Conservation (phyloP, 2,329 filamentous ascomycete genomes). For the Rugonectria rugulosa region DNA sequence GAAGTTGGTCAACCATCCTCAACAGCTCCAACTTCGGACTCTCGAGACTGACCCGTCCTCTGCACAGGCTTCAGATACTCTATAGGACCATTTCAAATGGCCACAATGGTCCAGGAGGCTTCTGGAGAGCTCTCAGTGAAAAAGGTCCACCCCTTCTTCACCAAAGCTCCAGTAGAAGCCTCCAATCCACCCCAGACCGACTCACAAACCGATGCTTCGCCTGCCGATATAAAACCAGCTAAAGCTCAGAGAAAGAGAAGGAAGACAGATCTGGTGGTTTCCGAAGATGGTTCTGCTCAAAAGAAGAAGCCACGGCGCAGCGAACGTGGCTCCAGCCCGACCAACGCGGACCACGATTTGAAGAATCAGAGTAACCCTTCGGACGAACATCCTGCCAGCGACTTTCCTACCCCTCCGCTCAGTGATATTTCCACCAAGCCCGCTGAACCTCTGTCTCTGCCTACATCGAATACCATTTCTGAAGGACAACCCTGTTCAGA, state of each 20-base stretch:
- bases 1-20: constrained; percentile 19
- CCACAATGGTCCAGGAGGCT: constrained; percentile 54
- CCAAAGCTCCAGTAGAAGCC: constrained; percentile 32
- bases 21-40: neutral
- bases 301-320: constrained; percentile 39
- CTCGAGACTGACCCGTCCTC: constrained; percentile 7
- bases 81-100: constrained; percentile 54
- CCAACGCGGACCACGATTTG: constrained; percentile 8
- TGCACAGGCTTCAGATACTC: constrained; percentile 28
- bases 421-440: constrained; percentile 22
- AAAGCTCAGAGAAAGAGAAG: constrained; percentile 51
- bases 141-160: constrained; percentile 66
- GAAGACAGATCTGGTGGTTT: constrained; percentile 45
- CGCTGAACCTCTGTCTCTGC: neutral
- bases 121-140: constrained; percentile 46
- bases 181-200: constrained; percentile 10
- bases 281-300: constrained; percentile 28
- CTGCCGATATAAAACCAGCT: constrained; percentile 36
- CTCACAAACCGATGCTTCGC: constrained; percentile 3
- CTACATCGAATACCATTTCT: constrained; percentile 5
- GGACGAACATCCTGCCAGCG: constrained; percentile 3
- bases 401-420: constrained; percentile 23
- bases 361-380: constrained; percentile 20
- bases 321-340: constrained; percentile 17
- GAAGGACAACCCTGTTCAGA: constrained; percentile 10